Conservation (phyloP, 805 yeast genomes). For the Metschnikowia similis region DNA sequence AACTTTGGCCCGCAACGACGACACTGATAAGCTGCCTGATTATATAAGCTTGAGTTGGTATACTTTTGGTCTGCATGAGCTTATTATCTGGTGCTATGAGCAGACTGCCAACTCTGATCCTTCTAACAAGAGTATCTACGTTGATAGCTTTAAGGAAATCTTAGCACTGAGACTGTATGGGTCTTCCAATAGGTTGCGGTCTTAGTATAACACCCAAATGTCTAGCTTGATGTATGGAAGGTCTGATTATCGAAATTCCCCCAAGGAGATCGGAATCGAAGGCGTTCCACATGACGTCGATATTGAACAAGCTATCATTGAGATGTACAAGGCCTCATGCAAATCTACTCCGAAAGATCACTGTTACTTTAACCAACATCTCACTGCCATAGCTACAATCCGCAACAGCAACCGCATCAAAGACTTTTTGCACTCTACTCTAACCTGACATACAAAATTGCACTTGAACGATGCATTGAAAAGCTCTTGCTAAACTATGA, state of each 20-base stretch:
- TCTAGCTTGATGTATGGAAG: conserved; percentile 30
- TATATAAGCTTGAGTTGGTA: conserved; percentile 28
- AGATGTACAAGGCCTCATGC: conserved; percentile 29
- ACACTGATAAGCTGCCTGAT: conserved; percentile 22
- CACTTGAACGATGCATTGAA: too few species aligned
- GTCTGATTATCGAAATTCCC: conserved; percentile 29
- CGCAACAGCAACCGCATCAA: conserved; percentile 20
- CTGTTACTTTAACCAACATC: conserved; percentile 29
- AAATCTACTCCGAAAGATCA: conserved; percentile 35
- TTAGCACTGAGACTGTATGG: conserved; percentile 16
- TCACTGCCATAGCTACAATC: conserved; percentile 25
- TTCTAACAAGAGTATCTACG: conserved; percentile 30
- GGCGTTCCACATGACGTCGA: conserved; percentile 12
- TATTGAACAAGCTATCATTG: conserved; percentile 31
- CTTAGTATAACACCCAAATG: conserved; percentile 26
- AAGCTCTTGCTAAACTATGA: too few species aligned
- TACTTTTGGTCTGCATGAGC: conserved; percentile 35
- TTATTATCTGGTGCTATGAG: conserved; percentile 39
- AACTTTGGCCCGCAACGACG: conserved; percentile 20
- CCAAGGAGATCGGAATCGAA: conserved; percentile 29
- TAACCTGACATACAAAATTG: too few species aligned
- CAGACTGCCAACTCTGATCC: conserved; percentile 32
- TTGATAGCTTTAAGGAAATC: conserved; percentile 31
- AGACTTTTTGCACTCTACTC: conserved; percentile 24
- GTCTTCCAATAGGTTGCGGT: conserved; percentile 21